Conservation (phyloP, 2,329 filamentous ascomycete genomes). For the Colletotrichum cuscutae region DNA sequence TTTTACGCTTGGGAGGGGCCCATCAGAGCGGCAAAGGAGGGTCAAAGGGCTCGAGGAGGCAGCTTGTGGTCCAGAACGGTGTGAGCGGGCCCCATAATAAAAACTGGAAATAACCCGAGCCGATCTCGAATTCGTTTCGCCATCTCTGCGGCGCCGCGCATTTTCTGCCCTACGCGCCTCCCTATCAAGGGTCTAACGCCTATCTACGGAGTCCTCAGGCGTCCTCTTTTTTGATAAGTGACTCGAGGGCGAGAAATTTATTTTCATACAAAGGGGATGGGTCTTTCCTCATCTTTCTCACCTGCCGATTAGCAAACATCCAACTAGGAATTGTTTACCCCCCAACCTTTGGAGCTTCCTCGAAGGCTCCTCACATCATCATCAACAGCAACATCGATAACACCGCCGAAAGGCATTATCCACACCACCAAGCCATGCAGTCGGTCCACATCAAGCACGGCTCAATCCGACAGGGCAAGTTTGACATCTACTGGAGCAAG, state of each 20-base stretch:
- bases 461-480: conserved; percentile 16
- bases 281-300: background rate
- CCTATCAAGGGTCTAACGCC: background rate
- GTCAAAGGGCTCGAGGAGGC: background rate
- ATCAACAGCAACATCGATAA: background rate
- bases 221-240: background rate
- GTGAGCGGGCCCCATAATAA: background rate
- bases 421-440: background rate
- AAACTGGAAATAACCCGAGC: conserved; percentile 17
- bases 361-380: background rate
- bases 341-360: background rate
- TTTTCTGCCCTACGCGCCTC: background rate
- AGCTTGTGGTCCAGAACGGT: conserved; percentile 2
- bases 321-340: background rate
- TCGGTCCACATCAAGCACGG: conserved; percentile 6
- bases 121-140: conserved; percentile 5
- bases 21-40: background rate
- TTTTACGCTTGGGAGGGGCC: background rate
- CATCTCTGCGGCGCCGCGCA: background rate
- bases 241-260: background rate
- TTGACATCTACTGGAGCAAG: conserved; percentile 20
- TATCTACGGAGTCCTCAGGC: background rate
- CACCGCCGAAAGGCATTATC: background rate
- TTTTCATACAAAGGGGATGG: background rate
- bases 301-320: background rate